Evolutionary conservation across 2,329 filamentous ascomycete species (phyloP).

Genomic region (Pseudogymnoascus sp.): DNA sequence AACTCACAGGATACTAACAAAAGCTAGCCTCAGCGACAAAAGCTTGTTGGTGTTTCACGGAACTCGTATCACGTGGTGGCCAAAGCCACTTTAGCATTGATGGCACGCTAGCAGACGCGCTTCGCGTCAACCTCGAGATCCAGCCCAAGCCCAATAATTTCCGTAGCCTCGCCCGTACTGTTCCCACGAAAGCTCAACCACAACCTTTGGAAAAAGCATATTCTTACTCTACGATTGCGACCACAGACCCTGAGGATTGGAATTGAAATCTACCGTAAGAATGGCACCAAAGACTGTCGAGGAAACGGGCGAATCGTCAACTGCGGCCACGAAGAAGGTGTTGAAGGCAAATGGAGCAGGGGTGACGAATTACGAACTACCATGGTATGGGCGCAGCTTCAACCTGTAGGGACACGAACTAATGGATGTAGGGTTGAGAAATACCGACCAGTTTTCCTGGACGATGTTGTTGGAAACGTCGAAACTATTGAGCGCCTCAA

Average conservation of each 20-base stretch:
- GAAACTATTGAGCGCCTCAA: slow-evolving; percentile 96
- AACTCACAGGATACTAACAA: not conserved
- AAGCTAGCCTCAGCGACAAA: not conserved
- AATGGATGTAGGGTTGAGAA: slow-evolving; percentile 76
- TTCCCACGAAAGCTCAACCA: not conserved
- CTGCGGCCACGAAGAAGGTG: slow-evolving; percentile 50
- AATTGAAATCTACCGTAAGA: not conserved
- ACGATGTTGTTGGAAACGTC: slow-evolving; percentile 95
- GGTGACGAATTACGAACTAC: slow-evolving; percentile 61
- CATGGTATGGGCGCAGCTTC: slow-evolving; percentile 50
- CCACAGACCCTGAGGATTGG: not conserved
- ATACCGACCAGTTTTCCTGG: slow-evolving; percentile 87
- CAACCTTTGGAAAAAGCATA: not conserved
- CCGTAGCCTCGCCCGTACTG: not conserved
- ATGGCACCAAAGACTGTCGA: slow-evolving; percentile 11
- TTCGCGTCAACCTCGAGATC: slow-evolving; percentile 9
- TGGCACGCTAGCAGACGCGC: slow-evolving; percentile 10
- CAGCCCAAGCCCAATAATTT: slow-evolving; percentile 6
- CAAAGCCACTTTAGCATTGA: slow-evolving; percentile 4
- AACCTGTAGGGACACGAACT: slow-evolving; percentile 19
- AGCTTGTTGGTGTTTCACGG: not conserved
- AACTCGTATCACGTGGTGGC: not conserved
- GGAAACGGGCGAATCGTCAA: slow-evolving; percentile 52
- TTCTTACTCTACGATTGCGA: not conserved
- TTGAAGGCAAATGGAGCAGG: slow-evolving; percentile 45